Evolutionary conservation across 495 filamentous ascomycete species (phyloP).

Genomic region (Venustampulla echinocandica): DNA sequence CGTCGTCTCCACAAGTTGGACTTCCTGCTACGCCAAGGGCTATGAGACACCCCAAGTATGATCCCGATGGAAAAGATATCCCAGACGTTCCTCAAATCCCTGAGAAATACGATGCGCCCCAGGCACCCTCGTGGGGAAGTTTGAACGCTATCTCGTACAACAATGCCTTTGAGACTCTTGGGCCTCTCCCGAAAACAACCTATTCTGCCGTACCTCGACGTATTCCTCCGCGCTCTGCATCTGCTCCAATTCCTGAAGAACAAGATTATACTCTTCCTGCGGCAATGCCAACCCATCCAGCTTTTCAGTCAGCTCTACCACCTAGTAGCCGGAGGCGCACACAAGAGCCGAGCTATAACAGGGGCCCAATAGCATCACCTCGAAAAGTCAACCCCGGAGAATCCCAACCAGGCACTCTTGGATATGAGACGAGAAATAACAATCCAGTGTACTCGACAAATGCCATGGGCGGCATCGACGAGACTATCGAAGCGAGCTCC

Average conservation of each 20-base stretch:
- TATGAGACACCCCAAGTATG: constrained; percentile 71
- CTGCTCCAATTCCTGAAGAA: constrained; percentile 58
- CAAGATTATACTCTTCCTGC: constrained; percentile 34
- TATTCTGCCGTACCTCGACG: constrained; percentile 56
- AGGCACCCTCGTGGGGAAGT: constrained; percentile 24
- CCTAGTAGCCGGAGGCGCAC: constrained; percentile 31
- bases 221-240: constrained; percentile 59
- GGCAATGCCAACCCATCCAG: constrained; percentile 47
- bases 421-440: constrained; percentile 21
- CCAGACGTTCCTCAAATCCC: constrained; percentile 62
- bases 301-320: constrained; percentile 46
- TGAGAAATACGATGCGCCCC: constrained; percentile 33
- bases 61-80: constrained; percentile 46
- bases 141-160: constrained; percentile 25
- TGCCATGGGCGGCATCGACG: constrained; percentile 51
- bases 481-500: constrained; percentile 45
- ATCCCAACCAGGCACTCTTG: constrained; percentile 21
- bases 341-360: constrained; percentile 5
- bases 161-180: constrained; percentile 21
- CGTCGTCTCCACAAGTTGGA: constrained; percentile 40
- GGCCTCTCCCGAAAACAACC: constrained; percentile 48
- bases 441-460: constrained; percentile 13
- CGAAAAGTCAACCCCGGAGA: constrained; percentile 35
- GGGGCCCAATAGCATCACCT: constrained; percentile 20
- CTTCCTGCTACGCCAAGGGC: constrained; percentile 78